phyloP scores from a whole-genome alignment of 148 eudicot species.

The Dysphania ambrosioides region DNA sequence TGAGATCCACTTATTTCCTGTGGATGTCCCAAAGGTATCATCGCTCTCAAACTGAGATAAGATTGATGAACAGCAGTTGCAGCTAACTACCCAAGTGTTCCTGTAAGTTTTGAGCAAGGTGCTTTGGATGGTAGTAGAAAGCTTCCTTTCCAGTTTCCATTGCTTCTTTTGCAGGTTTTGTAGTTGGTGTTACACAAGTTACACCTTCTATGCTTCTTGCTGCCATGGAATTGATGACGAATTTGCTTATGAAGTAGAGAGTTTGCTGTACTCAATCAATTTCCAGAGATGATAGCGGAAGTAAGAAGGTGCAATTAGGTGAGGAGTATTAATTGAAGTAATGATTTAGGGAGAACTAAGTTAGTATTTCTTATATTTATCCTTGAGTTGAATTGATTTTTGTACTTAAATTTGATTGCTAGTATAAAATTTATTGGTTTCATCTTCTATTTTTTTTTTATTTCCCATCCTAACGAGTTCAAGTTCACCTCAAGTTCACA shows the following conservation, averaged over 20 bases:
- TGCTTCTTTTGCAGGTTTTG: conserved; percentile 3
- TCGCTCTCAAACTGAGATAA: conserved; percentile 23
- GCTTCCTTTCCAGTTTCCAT: neutral
- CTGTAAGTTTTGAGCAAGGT: neutral
- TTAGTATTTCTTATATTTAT: conserved; percentile 3
- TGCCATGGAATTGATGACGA: neutral
- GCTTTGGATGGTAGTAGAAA: neutral
- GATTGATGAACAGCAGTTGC: neutral
- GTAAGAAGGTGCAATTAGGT: neutral
- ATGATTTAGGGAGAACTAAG: conserved; percentile 4
- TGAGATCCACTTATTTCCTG: conserved; percentile 43
- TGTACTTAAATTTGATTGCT: neutral
- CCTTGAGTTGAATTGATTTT: neutral
- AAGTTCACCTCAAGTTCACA: neutral
- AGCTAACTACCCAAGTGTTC: neutral
- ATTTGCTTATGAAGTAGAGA: neutral
- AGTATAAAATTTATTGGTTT: neutral
- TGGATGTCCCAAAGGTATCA: conserved; percentile 43
- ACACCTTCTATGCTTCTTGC: neutral
- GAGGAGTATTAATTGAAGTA: neutral
- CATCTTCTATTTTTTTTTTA: neutral
- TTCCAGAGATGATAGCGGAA: neutral
- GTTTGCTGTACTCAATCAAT: neutral
- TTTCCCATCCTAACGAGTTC: too few species aligned
- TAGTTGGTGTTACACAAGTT: neutral